These are phyloP conservation scores for Forsythia viridissima DNA, from an alignment of 257 asterid genomes.

Conservation along the genomic window DNA sequence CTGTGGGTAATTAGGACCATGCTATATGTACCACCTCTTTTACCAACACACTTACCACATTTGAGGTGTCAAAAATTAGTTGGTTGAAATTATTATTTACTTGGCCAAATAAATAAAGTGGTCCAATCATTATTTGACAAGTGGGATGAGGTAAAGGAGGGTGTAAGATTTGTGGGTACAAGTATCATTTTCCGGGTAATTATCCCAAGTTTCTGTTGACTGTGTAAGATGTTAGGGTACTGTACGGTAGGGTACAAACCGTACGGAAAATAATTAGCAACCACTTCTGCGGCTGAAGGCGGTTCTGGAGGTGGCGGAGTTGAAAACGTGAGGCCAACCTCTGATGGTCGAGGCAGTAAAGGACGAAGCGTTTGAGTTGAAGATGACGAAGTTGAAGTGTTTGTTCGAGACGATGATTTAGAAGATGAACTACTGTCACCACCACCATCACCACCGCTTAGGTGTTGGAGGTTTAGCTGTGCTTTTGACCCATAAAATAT, in stretches of 20 bases:
- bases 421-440: conserved; percentile 24
- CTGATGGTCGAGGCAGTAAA: conserved; percentile 72
- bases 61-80: too few species aligned
- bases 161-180: too few species aligned
- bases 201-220: conserved; percentile 10
- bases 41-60: too few species aligned
- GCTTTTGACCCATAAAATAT: conserved; percentile 74
- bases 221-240: conserved; percentile 32
- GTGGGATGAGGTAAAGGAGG: too few species aligned
- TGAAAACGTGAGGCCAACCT: conserved; percentile 39
- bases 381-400: conserved; percentile 36
- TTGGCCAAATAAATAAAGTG: too few species aligned
- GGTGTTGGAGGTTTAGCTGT: conserved; percentile 72
- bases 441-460: conserved; percentile 17
- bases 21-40: too few species aligned
- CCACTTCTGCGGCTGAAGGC: conserved; percentile 12
- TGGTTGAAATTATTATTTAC: too few species aligned
- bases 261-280: conserved; percentile 35
- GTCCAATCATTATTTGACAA: too few species aligned
- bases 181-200: too few species aligned
- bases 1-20: conserved; percentile 26
- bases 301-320: conserved; percentile 22
- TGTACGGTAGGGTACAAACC: conserved; percentile 56
- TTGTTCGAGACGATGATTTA: conserved; percentile 35
- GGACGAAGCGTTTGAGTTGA: conserved; percentile 75